Evolutionary conservation across 768 basidiomycete species (phyloP).

Genomic region (Hebeloma cylindrosporum): DNA sequence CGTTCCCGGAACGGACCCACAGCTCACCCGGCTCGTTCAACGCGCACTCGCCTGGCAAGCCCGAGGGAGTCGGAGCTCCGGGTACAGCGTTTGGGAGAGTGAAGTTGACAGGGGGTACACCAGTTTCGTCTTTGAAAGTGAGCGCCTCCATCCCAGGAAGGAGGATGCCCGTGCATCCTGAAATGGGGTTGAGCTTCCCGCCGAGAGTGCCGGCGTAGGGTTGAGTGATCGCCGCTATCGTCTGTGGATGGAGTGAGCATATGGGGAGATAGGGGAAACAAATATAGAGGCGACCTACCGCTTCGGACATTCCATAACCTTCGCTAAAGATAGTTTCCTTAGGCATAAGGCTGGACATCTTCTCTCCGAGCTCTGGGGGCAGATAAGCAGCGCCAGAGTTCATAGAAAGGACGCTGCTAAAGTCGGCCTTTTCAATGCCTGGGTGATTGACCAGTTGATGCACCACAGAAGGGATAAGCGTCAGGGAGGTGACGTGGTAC

Average conservation of each 20-base stretch:
- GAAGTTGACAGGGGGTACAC: conserved; percentile 26
- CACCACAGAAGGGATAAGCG: conserved; percentile 60
- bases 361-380: conserved; percentile 50
- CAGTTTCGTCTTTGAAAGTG: conserved; percentile 54
- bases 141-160: conserved; percentile 64
- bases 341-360: conserved; percentile 38
- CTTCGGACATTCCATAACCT: conserved; percentile 76
- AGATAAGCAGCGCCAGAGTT: conserved; percentile 67
- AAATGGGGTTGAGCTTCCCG: conserved; percentile 38
- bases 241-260: conserved; percentile 36
- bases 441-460: conserved; percentile 67
- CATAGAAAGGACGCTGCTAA: conserved; percentile 47
- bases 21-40: conserved; percentile 66
- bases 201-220: conserved; percentile 46
- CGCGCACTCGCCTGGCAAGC: no score
- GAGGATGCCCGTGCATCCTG: conserved; percentile 57
- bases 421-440: conserved; percentile 44
- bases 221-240: conserved; percentile 48
- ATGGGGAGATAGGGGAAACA: not conserved
- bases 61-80: no score
- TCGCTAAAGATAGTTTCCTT: conserved; percentile 35
- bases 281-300: conserved; percentile 40
- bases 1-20: conserved; percentile 52
- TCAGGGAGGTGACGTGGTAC: conserved; percentile 50
- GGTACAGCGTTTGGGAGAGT: no score